Evolutionary conservation across 1,139 yeast genomes (phyloP), one percentile per base, ranked within the genome.

Genomic region (Wickerhamomyces sp.): DNA sequence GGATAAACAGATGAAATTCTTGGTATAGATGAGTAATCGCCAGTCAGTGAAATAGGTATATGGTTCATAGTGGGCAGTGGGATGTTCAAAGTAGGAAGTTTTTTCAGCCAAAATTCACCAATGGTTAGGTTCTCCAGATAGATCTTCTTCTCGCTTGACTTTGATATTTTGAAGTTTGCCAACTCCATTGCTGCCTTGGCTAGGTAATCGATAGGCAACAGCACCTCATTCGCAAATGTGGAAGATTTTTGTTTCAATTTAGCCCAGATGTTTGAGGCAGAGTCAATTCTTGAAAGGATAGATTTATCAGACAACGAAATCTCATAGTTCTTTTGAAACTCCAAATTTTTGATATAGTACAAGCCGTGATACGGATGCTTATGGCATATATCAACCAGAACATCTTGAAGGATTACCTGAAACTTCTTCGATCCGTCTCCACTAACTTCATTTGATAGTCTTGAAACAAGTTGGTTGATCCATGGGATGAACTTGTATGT

Each of bases 391-490:
- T 71, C 63, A 4, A 68, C 57, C 15, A 91, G 66, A 8, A 90
- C 62, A 1, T 57, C 52, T 38, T 73, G 74, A 37, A 93, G 65
- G 0, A 76, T 61, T 1, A 49, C 54, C 57, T 89, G 96, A 56
- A 89, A 90, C 1, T 52, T 56, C 11, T 6, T 11, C 10, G 34
- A 30, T 7, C n/a, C 14, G 8, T 31, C 34, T 13, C 10, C n/a
- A 7, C 72, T 58, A 0, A 56, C 48, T 26, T 78, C 84, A 35
- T 64, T 64, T 0, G 80, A 68, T 26, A 91, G 63, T 47, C 95
- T 72, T 0, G 98, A 88, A 6, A 88, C 74, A 40, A 93, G 71
- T 60, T 93, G 99, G 47, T 87, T 82, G 39, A 84, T 72, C 96
- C 97, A 90, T 0, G 89, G 78, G 5, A 88, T 71, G 46, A 89